Evolutionary conservation across 441 rosid genomes (phyloP), one percentile per base, ranked within the genome.

Genomic region (Pelargonium fulgidum): DNA sequence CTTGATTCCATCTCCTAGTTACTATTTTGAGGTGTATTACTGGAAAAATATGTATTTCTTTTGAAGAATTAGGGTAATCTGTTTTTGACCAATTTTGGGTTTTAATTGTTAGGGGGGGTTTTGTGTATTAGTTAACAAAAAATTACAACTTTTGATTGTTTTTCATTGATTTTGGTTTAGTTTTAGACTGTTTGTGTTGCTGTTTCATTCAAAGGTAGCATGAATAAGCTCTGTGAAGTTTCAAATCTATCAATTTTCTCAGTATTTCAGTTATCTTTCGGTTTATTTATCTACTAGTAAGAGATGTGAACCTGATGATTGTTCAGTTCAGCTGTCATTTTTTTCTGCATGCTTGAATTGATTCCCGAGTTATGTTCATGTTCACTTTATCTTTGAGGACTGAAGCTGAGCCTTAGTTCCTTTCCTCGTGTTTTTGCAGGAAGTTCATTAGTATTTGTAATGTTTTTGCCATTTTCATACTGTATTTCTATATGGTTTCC

Each of bases 241-340:
- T 1, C 5, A n/a, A 14, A 14, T 52, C 1, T 52, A 52, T 14
- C 8, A 14, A 17, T 3, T 1, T 1, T 41, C 45, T 5, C 45
- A 5, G 7, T 41, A 6, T 9, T 0, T 41, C 45, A 41, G 1
- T 26, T 13, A 52, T 3, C 14, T 52, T 52, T 52, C 59, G 10
- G 19, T n/a, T 52, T 29, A 3, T n/a, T 12, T 66, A 62, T 61
- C 56, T 16, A 12, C 68, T 69, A 72, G n/a, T 48, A 44, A 65
- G 70, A 44, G 61, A 61, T 45, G 41, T 47, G 65, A 63, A 47
- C 48, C 48, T 44, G 13, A 44, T 44, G 12, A 44, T 44, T 9
- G 3, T 44, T 44, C 12, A 6, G 48, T 11, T 48, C 11, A 11
- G 11, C 54, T 2, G n/a, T 24, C 9, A 14, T 62, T 20, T 52